Conservation (phyloP, 1,284 basidiomycete species). For the Irpex lacteus region DNA sequence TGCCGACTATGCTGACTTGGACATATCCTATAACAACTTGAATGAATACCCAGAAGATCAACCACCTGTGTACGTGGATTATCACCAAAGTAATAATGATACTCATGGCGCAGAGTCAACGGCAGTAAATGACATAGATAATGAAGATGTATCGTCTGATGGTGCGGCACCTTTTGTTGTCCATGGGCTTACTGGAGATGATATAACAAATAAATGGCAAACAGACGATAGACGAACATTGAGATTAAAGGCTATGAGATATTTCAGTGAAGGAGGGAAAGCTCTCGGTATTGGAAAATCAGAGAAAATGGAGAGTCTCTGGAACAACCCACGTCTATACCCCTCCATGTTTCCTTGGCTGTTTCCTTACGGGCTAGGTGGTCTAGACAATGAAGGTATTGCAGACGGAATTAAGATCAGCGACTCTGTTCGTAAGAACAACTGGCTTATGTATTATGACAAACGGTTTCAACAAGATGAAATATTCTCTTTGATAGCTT, state of each 20-base stretch:
- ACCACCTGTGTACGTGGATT: no score
- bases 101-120: constrained; percentile 17
- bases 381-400: constrained; percentile 21
- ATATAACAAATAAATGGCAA: background rate
- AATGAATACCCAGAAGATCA: constrained; percentile 18
- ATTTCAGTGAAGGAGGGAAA: background rate
- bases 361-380: constrained; percentile 35
- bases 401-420: background rate
- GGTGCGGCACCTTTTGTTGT: background rate
- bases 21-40: constrained; percentile 24
- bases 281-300: constrained; percentile 21
- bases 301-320: constrained; percentile 23
- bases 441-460: background rate
- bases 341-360: constrained; percentile 35
- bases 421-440: background rate
- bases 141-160: background rate
- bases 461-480: background rate
- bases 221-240: background rate
- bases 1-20: constrained; percentile 23
- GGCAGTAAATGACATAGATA: constrained; percentile 16
- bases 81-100: no score
- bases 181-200: background rate
- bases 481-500: background rate
- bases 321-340: constrained; percentile 29
- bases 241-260: background rate